phyloP scores from a whole-genome alignment of 2,329 filamentous ascomycete species.

The Cordyceps cateniannulata region DNA sequence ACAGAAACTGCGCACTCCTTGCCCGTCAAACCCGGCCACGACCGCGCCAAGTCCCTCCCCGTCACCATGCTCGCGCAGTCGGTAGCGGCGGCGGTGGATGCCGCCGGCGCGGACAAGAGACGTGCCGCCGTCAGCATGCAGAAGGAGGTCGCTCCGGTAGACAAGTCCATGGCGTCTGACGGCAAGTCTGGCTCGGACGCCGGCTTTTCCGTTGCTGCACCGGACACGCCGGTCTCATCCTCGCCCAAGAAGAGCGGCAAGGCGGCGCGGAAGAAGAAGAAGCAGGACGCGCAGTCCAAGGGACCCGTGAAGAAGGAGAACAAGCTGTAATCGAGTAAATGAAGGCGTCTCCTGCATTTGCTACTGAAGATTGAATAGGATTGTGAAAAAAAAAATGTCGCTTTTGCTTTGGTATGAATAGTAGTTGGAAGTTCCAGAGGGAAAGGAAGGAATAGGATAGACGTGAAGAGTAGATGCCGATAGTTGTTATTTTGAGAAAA shows the following conservation, averaged over 20 bases:
- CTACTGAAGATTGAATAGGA: neutral
- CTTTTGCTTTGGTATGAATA: neutral
- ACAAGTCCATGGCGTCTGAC: neutral
- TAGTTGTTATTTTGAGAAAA: neutral
- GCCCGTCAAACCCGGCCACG: neutral
- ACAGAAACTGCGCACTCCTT: neutral
- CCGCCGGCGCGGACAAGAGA: neutral
- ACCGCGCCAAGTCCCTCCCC: slow-evolving; percentile 4
- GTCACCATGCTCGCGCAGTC: neutral
- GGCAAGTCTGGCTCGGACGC: neutral
- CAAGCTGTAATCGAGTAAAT: neutral
- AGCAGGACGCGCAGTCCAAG: neutral
- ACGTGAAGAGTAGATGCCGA: neutral
- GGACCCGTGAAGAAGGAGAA: neutral
- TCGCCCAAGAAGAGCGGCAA: slow-evolving; percentile 9
- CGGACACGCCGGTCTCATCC: neutral
- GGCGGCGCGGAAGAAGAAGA: neutral
- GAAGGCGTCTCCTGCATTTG: neutral
- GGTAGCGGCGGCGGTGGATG: neutral
- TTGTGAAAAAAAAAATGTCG: neutral
- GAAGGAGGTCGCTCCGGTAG: neutral
- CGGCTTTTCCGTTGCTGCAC: neutral
- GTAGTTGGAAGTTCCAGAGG: neutral
- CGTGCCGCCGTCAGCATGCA: too few species aligned
- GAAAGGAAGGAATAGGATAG: neutral